Conservation (phyloP, 305 asterid species). For the Euphrasia arctica region DNA sequence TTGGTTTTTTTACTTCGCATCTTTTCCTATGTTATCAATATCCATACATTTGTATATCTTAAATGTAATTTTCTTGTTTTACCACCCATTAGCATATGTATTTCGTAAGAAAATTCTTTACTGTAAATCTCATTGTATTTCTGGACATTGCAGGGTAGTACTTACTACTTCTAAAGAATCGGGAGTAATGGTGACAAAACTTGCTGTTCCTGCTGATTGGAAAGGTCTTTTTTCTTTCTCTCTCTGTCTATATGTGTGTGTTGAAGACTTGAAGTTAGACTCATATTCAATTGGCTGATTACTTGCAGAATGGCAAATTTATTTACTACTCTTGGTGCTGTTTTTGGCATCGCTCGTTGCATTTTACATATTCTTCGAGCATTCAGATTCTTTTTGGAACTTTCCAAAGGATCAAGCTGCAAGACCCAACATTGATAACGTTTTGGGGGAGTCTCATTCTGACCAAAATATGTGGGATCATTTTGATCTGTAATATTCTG, state of each 20-base stretch:
- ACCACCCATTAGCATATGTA: not conserved
- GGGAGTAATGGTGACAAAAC: conserved; percentile 85
- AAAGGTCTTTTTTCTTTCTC: conserved; percentile 46
- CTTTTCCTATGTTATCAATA: no score
- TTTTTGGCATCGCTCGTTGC: conserved; percentile 72
- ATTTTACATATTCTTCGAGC: conserved; percentile 78
- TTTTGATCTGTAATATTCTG: conserved; percentile 48
- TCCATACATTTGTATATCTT: not conserved
- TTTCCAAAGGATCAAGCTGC: conserved; percentile 51
- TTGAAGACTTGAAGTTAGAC: conserved; percentile 3
- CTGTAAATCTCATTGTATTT: not conserved
- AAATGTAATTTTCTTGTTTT: not conserved
- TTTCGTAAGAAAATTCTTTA: not conserved
- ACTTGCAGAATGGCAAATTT: conserved; percentile 90
- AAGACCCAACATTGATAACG: conserved; percentile 41
- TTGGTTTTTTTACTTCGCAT: no score
- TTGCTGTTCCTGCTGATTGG: conserved; percentile 81
- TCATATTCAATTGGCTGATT: conserved; percentile 5
- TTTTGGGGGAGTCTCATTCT: conserved; percentile 44
- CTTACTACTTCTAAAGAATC: conserved; percentile 78
- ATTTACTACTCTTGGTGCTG: conserved; percentile 68
- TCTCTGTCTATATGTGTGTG: conserved; percentile 12
- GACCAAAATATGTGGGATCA: conserved; percentile 48
- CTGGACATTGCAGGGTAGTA: conserved; percentile 54
- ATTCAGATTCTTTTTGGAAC: conserved; percentile 91